phyloP scores from a whole-genome alignment of 2,329 filamentous ascomycete genomes.

The Talaromyces sp. region DNA sequence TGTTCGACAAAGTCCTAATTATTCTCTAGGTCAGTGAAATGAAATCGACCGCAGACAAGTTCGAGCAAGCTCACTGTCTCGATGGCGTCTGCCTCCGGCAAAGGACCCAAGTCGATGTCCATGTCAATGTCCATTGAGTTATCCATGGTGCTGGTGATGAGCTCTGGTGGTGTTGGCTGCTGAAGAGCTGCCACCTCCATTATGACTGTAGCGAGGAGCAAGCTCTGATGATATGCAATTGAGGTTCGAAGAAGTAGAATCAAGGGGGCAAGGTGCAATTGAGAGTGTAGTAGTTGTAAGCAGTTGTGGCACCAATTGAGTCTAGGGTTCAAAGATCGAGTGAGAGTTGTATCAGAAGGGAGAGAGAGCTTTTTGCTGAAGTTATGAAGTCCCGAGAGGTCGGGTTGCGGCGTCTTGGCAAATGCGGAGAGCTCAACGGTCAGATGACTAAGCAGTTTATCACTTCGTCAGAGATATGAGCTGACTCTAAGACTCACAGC shows the following conservation, averaged over 20 bases:
- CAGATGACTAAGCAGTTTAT: slow-evolving; percentile 10
- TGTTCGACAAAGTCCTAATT: slow-evolving; percentile 24
- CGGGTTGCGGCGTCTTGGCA: slow-evolving; percentile 7
- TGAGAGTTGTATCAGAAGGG: background rate
- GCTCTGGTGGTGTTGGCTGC: slow-evolving; percentile 16
- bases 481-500: background rate
- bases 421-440: slow-evolving; percentile 14
- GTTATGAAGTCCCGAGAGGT: background rate
- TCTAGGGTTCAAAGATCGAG: background rate
- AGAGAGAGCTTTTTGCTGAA: background rate
- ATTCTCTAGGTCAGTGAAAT: slow-evolving; percentile 2
- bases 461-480: background rate
- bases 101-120: slow-evolving; percentile 58
- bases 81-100: slow-evolving; percentile 40
- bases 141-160: slow-evolving; percentile 26
- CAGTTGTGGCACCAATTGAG: background rate
- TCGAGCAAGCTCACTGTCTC: slow-evolving; percentile 27
- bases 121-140: slow-evolving; percentile 67
- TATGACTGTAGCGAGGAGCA: slow-evolving; percentile 4
- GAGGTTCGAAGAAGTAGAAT: background rate
- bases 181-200: slow-evolving; percentile 24
- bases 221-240: slow-evolving; percentile 1
- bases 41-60: background rate
- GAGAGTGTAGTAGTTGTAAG: background rate
- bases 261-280: background rate